phyloP scores from a whole-genome alignment of 371 early-diverging fungal species.

The Saksenaea vasiformis region DNA sequence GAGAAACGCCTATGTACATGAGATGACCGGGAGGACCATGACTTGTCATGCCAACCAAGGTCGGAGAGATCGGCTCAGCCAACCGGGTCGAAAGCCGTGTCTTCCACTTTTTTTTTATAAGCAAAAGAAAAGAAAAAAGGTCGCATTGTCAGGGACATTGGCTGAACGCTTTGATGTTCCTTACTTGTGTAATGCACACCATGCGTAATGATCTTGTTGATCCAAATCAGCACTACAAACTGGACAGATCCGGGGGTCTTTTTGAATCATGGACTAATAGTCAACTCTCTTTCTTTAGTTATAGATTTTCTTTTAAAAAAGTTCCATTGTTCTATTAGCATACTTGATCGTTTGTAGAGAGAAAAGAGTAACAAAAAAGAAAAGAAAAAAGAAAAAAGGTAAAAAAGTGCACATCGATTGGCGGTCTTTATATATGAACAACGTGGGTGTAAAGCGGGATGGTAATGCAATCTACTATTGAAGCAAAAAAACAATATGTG shows the following conservation, averaged over 20 bases:
- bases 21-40: not conserved
- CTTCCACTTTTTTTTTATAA: not conserved
- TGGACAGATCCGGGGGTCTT: conserved; percentile 9
- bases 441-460: conserved; percentile 8
- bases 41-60: conserved; percentile 3
- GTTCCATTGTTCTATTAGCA: not conserved
- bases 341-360: not conserved
- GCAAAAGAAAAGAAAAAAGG: not conserved
- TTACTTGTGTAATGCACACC: conserved; percentile 35
- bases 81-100: conserved; percentile 4
- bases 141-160: not conserved
- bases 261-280: not conserved
- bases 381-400: conserved; percentile 3
- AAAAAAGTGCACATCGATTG: not conserved
- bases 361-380: not conserved
- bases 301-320: not conserved
- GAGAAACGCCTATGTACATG: conserved; percentile 1
- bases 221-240: conserved; percentile 24
- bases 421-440: conserved; percentile 9
- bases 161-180: not conserved
- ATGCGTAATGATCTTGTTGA: conserved; percentile 17
- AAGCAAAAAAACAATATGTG: not conserved
- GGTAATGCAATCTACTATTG: conserved; percentile 9
- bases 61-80: conserved; percentile 5
- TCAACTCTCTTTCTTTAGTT: not conserved